Evolutionary conservation across 78 protist species (phyloP).

Genomic region (Creolimax fragrantissima): DNA sequence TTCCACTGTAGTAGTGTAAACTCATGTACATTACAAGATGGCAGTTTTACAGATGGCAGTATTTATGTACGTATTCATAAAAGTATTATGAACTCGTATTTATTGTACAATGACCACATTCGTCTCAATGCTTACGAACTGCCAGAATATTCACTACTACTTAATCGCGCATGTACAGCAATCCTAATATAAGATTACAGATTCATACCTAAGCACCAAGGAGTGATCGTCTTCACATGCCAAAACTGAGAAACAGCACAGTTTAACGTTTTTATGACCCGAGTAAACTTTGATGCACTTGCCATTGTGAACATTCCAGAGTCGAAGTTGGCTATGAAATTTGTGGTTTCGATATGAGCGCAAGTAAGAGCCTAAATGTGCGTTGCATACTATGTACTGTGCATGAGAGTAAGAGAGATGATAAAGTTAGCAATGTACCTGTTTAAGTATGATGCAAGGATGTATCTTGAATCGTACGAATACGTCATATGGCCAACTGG

Average conservation of each 20-base stretch:
- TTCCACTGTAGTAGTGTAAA: too few species aligned
- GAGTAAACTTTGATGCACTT: neutral
- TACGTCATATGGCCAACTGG: neutral
- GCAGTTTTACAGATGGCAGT: too few species aligned
- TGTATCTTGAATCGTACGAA: neutral
- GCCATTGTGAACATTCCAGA: neutral
- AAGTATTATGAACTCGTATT: too few species aligned
- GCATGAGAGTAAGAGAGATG: neutral
- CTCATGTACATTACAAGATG: too few species aligned
- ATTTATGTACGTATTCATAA: too few species aligned
- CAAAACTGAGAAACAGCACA: neutral
- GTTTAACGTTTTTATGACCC: neutral
- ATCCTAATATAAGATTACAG: too few species aligned
- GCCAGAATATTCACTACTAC: too few species aligned
- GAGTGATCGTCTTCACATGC: neutral
- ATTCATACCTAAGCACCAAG: neutral
- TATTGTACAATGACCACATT: too few species aligned
- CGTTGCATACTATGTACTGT: neutral
- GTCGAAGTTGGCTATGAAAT: neutral
- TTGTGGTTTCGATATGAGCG: neutral
- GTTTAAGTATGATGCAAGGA: neutral
- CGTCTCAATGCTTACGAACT: too few species aligned
- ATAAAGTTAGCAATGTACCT: neutral
- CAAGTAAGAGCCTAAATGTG: too few species aligned
- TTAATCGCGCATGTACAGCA: too few species aligned